Conservation (phyloP, 1,139 yeast species). For the Scheffersomyces stambukii region DNA sequence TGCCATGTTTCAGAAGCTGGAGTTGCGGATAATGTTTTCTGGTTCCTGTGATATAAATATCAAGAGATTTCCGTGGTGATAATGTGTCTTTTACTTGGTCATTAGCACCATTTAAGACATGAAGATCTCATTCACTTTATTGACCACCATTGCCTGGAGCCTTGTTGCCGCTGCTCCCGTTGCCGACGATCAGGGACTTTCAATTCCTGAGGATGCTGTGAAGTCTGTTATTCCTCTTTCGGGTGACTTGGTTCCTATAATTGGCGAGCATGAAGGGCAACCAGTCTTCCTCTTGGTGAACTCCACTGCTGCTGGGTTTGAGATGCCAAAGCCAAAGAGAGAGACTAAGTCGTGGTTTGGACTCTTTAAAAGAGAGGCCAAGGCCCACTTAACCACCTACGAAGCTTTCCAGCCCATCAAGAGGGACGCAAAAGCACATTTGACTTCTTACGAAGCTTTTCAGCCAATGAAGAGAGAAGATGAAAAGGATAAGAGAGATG, state of each 20-base stretch:
- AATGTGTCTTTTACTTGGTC: too few relatives aligned
- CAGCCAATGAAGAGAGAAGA: constrained; percentile 10
- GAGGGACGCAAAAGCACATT: constrained; percentile 1
- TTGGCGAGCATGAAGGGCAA: constrained; percentile 4
- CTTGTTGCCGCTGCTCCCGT: constrained; percentile 9
- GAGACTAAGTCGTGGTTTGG: constrained; percentile 8
- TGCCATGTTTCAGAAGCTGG: too few relatives aligned
- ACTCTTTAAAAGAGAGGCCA: constrained; percentile 10
- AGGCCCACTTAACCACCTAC: constrained; percentile 6
- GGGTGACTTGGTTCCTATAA: constrained; percentile 6
- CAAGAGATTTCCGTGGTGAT: too few relatives aligned
- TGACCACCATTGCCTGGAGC: constrained; percentile 8
- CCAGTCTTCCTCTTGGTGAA: constrained; percentile 7
- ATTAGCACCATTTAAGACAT: constrained; percentile 4
- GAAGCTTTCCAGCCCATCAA: constrained; percentile 5
- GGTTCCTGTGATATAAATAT: too few relatives aligned
- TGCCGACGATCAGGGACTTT: constrained; percentile 1
- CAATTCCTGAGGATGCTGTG: constrained; percentile 7
- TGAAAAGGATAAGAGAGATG: constrained; percentile 5
- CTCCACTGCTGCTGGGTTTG: constrained; percentile 4
- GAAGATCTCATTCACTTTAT: constrained; percentile 10
- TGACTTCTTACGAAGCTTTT: constrained; percentile 9
- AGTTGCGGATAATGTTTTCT: too few relatives aligned
- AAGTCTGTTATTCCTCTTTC: constrained; percentile 6
- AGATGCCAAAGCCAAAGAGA: constrained; percentile 6